Base-by-base conservation (phyloP, 2,329 filamentous ascomycete genomes). In the Fonsecaea erecta region DNA sequence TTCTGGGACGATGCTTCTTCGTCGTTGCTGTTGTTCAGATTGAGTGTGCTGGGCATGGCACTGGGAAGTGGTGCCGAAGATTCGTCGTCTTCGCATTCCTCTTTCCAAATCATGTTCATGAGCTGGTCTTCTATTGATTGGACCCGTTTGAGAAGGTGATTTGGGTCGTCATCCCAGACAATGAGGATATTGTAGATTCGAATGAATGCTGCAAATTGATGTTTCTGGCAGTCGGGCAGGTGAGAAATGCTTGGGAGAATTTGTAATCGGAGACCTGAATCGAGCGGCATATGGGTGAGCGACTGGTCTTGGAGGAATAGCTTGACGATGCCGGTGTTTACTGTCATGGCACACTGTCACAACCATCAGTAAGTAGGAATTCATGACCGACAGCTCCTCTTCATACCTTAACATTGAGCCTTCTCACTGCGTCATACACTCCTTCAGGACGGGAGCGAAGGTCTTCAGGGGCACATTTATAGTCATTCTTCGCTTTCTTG, bases 191-290 rank as follows among this genome's bases (percentile, higher is more conserved):
- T n/a, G 80, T 77, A 68, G 16, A 87, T 84, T 65, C 83, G 80
- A 58, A 88, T 84, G 73, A 88, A 88, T 8, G 86, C 86, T n/a
- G 85, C 86, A 71, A 87, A 88, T 66, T 88, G 86, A 75, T 88
- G 85, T 73, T 88, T 87, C 72, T 88, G 83, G 70, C 86, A 88
- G 26, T 79, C 76, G 0, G 85, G 84, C 3, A 90, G 78, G 55
- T 84, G 81, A 1, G 79, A 77, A 63, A 89, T 82, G 55, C 82
- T 83, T 1, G 83, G 83, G 24, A 90, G 77, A 3, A 90, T 84
- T 72, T 90, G 88, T 6, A 90, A 76, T 28, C 84, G 84, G 18
- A 88, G 80, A 2, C 85, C 85, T 60, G 83, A 79, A 16, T 81
- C 75, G 16, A 90, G 77, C 9, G 88, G 86, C 9, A 90, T 84